phyloP scores from a whole-genome alignment of 2,329 filamentous ascomycete genomes.

The Scopulariopsis brevicaulis region DNA sequence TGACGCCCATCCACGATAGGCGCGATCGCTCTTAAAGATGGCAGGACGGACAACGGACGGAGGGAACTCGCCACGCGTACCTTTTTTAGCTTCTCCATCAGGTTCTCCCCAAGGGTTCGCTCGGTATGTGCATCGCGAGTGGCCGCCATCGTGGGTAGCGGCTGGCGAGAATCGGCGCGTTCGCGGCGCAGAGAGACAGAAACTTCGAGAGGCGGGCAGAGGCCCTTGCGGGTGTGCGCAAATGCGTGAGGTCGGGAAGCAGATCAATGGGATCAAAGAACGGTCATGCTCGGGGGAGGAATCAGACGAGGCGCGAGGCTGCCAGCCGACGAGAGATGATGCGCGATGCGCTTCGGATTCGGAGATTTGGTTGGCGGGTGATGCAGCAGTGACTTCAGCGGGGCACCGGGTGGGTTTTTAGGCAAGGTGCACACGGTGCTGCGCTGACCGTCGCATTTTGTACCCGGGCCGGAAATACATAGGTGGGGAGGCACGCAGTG shows the following conservation, averaged over 20 bases:
- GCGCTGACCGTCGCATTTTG: neutral
- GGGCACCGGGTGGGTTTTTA: neutral
- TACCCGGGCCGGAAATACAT: neutral
- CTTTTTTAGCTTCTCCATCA: conserved; percentile 58
- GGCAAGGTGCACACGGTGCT: neutral
- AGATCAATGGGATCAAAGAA: neutral
- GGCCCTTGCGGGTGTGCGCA: neutral
- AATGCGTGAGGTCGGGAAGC: neutral
- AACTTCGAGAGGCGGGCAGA: neutral
- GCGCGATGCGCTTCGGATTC: neutral
- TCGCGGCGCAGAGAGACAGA: neutral
- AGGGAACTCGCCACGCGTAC: conserved; percentile 28
- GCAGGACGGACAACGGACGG: neutral
- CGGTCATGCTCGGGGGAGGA: neutral
- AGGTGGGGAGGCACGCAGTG: too few relatives aligned
- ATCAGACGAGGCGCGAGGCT: neutral
- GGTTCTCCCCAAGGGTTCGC: conserved; percentile 54
- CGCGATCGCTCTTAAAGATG: neutral
- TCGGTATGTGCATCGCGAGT: conserved; percentile 44
- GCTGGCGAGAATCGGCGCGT: neutral
- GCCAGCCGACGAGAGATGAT: neutral
- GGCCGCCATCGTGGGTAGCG: conserved; percentile 4
- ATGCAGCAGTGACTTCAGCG: conserved; percentile 1
- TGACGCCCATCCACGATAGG: neutral
- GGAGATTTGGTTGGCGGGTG: neutral